Percentiles rank a stretch among this genome's conserved stretches.
Conservation (phyloP, 1,139 yeast species). For the Diutina ranongensis region DNA sequence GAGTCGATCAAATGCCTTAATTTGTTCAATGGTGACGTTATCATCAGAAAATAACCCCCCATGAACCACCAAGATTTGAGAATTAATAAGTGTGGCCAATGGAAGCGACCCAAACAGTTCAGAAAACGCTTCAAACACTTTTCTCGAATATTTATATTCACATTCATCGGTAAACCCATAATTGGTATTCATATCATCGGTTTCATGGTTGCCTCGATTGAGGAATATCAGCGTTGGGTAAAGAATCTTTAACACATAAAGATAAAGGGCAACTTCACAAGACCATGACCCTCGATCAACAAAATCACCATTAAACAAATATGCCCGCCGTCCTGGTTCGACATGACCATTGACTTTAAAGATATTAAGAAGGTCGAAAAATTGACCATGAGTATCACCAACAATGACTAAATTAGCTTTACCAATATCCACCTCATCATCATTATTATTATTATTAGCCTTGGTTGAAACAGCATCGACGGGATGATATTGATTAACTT, state of each 20-base stretch:
- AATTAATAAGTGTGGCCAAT: slow-evolving; percentile 69
- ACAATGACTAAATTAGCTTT: slow-evolving; percentile 60
- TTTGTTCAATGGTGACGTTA: slow-evolving; percentile 57
- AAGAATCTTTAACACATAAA: slow-evolving; percentile 67
- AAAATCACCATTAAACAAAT: slow-evolving; percentile 91
- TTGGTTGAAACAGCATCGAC: too few relatives aligned
- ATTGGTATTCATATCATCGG: slow-evolving; percentile 92
- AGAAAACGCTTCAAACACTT: slow-evolving; percentile 74
- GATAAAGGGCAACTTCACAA: slow-evolving; percentile 81
- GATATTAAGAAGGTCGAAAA: slow-evolving; percentile 74
- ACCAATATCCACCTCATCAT: slow-evolving; percentile 15
- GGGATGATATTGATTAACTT: slow-evolving; percentile 37
- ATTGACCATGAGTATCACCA: slow-evolving; percentile 98
- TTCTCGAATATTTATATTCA: slow-evolving; percentile 76
- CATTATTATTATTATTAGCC: not conserved
- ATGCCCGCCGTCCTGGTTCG: slow-evolving; percentile 50
- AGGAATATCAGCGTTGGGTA: slow-evolving; percentile 65
- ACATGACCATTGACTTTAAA: slow-evolving; percentile 64
- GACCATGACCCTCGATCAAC: slow-evolving; percentile 99
- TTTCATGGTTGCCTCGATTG: slow-evolving; percentile 95
- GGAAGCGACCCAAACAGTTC: slow-evolving; percentile 85
- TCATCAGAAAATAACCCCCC: slow-evolving; percentile 90
- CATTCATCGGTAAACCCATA: slow-evolving; percentile 97
- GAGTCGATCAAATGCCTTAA: slow-evolving; percentile 60
- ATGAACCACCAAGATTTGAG: slow-evolving; percentile 77